Percentiles rank a stretch among this genome's conserved stretches.
phyloP scores from a whole-genome alignment of 2,329 filamentous ascomycete genomes.

The Verticillium nubilum region DNA sequence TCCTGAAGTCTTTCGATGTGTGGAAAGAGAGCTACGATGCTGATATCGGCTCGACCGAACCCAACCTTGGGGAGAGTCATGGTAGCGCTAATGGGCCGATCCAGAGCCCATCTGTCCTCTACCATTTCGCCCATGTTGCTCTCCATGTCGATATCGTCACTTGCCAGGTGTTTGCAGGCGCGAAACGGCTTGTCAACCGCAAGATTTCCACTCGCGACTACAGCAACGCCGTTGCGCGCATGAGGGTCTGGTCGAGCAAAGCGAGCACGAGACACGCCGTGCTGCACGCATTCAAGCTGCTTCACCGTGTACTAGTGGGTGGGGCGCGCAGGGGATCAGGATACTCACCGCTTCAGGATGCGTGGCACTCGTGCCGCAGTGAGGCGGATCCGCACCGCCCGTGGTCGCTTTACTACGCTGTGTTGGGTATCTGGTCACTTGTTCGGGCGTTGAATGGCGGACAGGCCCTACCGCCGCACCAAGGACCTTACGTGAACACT shows the following conservation, averaged over 20 bases:
- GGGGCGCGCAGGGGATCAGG: slow-evolving; percentile 25
- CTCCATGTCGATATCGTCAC: slow-evolving; percentile 86
- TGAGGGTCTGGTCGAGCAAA: slow-evolving; percentile 74
- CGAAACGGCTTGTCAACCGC: slow-evolving; percentile 69
- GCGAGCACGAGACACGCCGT: slow-evolving; percentile 74
- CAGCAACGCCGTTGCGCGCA: slow-evolving; percentile 64
- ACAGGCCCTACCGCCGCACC: slow-evolving; percentile 5
- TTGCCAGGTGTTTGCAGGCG: slow-evolving; percentile 82
- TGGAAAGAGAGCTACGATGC: slow-evolving; percentile 84
- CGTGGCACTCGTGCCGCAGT: slow-evolving; percentile 65
- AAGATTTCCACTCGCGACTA: slow-evolving; percentile 74
- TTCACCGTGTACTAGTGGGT: slow-evolving; percentile 66
- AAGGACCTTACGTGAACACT: slow-evolving; percentile 23
- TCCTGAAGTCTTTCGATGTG: slow-evolving; percentile 76
- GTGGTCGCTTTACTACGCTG: slow-evolving; percentile 87
- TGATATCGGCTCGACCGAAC: slow-evolving; percentile 41
- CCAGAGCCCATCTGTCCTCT: slow-evolving; percentile 73
- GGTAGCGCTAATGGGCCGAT: slow-evolving; percentile 54
- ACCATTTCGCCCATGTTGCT: slow-evolving; percentile 83
- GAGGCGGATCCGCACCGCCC: slow-evolving; percentile 80
- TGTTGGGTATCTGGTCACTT: slow-evolving; percentile 82
- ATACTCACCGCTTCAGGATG: slow-evolving; percentile 20
- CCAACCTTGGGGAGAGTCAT: slow-evolving; percentile 8
- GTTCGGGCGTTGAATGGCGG: slow-evolving; percentile 66
- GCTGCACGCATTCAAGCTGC: slow-evolving; percentile 77